Evolutionary conservation across 2,329 filamentous ascomycete genomes (phyloP), one percentile per base, ranked within the genome.

Genomic region (Aspergillus latus): DNA sequence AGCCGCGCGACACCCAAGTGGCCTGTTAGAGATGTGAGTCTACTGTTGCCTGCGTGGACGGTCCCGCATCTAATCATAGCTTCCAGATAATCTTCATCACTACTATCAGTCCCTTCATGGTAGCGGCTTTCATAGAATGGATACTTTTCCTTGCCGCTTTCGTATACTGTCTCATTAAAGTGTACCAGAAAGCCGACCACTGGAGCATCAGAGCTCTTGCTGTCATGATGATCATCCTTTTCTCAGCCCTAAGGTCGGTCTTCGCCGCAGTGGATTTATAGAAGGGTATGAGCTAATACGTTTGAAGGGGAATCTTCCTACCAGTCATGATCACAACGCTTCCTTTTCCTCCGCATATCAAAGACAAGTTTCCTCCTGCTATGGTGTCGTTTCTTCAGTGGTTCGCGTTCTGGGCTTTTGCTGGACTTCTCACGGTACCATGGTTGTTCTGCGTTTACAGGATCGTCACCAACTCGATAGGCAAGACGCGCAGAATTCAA

Each of bases 351-450:
- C 75, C 80, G 16, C 82, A 85, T 57, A 79, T 97, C 45, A 87
- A 87, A 6, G 80, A 83, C 58, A 82, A 89, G 64, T 95, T 93
- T 76, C 92, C 93, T 0, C 54, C 71, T 2, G 52, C 73, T 1
- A 84, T 94, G 80, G 88, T 94, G 42, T 74, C 71, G 1, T 81
- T 89, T 46, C 81, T 97, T 11, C 92, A 97, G 70, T 95, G 91
- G 89, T 96, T 97, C 68, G 92, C 92, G 3, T 97, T 97, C 73
- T 96, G 90, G 87, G 87, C 88, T 29, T 97, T 97, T 64, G 88
- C 92, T 0, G 84, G 85, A 61, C 84, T 97, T 8, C 78, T 99
- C 56, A 91, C 89, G 0, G 80, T 96, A 1, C 94, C 94, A 0
- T 97, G 92, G 91, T 82, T 96, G 3, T 89, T 97, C 68, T 97